phyloP scores from a whole-genome alignment of 768 basidiomycete genomes.

The Leccinum longicurvipes region DNA sequence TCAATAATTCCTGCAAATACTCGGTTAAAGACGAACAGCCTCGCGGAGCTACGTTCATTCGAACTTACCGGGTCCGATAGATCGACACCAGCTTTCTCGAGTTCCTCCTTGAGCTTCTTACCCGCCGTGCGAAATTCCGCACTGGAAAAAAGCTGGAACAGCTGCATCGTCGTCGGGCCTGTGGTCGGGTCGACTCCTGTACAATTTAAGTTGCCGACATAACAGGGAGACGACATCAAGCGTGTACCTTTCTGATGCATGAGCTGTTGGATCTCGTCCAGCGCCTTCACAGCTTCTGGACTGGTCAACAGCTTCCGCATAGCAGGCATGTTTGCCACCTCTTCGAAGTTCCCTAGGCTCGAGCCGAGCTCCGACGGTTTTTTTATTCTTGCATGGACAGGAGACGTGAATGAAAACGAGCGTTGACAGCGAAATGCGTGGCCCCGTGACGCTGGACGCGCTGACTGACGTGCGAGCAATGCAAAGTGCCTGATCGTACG shows the following conservation, averaged over 20 bases:
- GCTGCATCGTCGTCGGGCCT: constrained; percentile 48
- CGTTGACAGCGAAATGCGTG: constrained; percentile 18
- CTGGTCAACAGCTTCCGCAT: constrained; percentile 47
- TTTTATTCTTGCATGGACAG: constrained; percentile 27
- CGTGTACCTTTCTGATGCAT: constrained; percentile 48
- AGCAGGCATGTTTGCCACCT: constrained; percentile 37
- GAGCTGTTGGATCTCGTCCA: constrained; percentile 42
- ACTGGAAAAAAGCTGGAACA: constrained; percentile 53
- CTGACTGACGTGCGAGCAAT: constrained; percentile 13
- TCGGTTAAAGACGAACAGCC: neutral
- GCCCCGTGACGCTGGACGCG: constrained; percentile 7
- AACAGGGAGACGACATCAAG: neutral
- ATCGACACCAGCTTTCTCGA: constrained; percentile 62
- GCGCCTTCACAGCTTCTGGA: constrained; percentile 48
- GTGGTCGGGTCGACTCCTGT: constrained; percentile 48
- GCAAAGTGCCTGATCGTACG: constrained; percentile 14
- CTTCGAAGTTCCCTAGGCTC: constrained; percentile 41
- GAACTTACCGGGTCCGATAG: constrained; percentile 47
- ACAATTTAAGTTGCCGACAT: neutral
- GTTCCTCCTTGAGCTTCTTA: constrained; percentile 43
- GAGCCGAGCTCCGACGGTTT: constrained; percentile 30
- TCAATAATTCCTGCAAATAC: constrained; percentile 43
- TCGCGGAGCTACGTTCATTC: neutral
- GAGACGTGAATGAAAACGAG: constrained; percentile 30
- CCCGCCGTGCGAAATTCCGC: constrained; percentile 51